These are phyloP conservation scores for Parascedosporium putredinis DNA, from an alignment of 2,329 filamentous ascomycete genomes.

Conservation along the genomic window DNA sequence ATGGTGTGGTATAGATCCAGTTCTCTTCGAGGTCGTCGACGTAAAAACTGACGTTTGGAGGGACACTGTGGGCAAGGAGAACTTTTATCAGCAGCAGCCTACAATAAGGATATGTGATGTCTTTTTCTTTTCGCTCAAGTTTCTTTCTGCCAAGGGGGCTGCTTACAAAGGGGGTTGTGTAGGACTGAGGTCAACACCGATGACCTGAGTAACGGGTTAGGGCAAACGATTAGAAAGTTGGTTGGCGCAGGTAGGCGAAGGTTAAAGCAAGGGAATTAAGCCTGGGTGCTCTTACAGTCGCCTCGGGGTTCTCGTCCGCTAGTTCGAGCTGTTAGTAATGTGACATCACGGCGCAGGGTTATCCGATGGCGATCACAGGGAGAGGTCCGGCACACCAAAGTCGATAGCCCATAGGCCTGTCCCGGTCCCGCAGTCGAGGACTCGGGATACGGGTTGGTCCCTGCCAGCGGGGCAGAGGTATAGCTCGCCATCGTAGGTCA, in stretches of 20 bases:
- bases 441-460: constrained; percentile 12
- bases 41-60: constrained; percentile 38
- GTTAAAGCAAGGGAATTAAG: too few relatives aligned
- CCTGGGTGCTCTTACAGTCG: constrained; percentile 13
- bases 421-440: constrained; percentile 21
- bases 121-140: too few relatives aligned
- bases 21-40: constrained; percentile 30
- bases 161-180: constrained; percentile 28
- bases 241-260: too few relatives aligned
- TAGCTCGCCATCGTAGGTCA: constrained; percentile 17
- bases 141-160: too few relatives aligned
- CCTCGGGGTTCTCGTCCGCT: constrained; percentile 17
- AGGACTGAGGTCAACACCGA: constrained; percentile 30
- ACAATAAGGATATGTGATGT: neutral
- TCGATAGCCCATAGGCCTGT: constrained; percentile 23
- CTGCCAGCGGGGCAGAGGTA: constrained; percentile 13
- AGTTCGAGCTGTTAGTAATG: neutral
- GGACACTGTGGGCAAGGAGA: too few relatives aligned
- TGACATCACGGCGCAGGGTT: too few relatives aligned
- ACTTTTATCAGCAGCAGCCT: neutral
- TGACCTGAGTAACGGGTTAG: constrained; percentile 14
- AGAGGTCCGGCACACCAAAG: constrained; percentile 14
- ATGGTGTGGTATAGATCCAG: constrained; percentile 27
- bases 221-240: neutral
- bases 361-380: too few relatives aligned